Base-by-base conservation (phyloP, 106 monocot genomes). In the Acanthochlamys bracteata region DNA sequence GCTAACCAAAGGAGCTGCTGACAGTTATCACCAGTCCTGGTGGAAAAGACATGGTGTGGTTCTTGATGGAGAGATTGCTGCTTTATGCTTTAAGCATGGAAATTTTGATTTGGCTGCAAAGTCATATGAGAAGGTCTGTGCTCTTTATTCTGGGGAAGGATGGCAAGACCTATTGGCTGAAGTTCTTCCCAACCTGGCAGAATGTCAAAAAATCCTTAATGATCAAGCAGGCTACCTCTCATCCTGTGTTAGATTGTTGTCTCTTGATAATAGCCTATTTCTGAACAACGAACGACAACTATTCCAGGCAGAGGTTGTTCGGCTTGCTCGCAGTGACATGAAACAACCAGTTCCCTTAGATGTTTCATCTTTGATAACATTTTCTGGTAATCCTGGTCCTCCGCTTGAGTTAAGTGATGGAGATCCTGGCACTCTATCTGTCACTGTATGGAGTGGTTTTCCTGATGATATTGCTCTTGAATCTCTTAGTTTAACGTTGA, bases 21-120 rank as follows among this genome's bases (percentile, higher is more conserved):
- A 98, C 55, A 98, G 88, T 78, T 98, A 91, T 64, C 91, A 98
- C 40, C 80, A 57, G 26, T 98, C 96, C 40, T 98, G 96, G 91
- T 98, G 96, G 96, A 98, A 88, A 76, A 82, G 96, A 61, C 96
- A 98, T 77, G 96, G 91, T 43, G 96, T 98, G 57, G 85, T 88
- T 40, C 80, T 98, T 71, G 96, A 98, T 75, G 91, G 96, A 58
- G 96, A 98, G 71, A 90, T 98, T 70, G 96, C 85, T 51, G 82
- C 96, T 46, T 25, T 98, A 39, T 83, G 69, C 51, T 96, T 96
- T 63, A 96, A 76, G 74, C 75, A 78, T 82, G 88, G 80, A 70
- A 91, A 96, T 80, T 88, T 71, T 71, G 96, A 96, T 75, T 65
- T 88, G 60, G 96, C 96, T 74, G 84, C 86, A 67, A 96, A 90